Base-by-base conservation (phyloP, 129 eudicot genomes). In the Tanacetum coccineum region DNA sequence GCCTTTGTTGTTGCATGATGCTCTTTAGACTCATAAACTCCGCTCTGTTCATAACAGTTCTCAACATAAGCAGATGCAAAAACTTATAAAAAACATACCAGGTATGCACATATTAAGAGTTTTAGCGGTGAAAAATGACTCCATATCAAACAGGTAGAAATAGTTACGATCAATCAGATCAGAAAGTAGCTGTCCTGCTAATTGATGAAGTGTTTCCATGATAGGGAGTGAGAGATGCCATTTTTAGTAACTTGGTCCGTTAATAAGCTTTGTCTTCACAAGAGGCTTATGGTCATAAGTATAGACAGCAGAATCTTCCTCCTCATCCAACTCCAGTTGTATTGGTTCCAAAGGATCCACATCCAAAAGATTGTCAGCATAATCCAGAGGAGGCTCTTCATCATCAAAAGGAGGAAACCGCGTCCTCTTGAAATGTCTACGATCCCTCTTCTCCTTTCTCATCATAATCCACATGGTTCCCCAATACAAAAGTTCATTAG, bases 381-480 rank as follows among this genome's bases (percentile, higher is more conserved):
- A 91, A 74, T 91, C 98, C 62, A 91, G 50, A 4, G 97, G 97
- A 69, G 96, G 97, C 58, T 91, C 97, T 71, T 91, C 98, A 73
- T 87, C 98, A 80, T 91, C 98, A 74, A 91, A 91, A 50, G 98
- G 98, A 19, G 98, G 98, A 68, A 91, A 91, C 15, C 98, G 85
- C 98, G 87, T 91, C 71, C 98, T 87, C 81, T 91, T 87, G 82
- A 91, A 91, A 81, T 91, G 96, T 8, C 98, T 76, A 47, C 98
- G 76, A 52, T 91, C 98, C 67, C 98, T 82, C 73, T 91, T 91
- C 77, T 91, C 98, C 62, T 95, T 85, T 40, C 98, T 67, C 98
- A 91, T 91, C 98, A 91, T 91, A 8, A 91, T 91, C 98, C 98
- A 91, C 98, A 91, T 91, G 2, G 95, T 83, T 9, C 98, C 98